Conservation (phyloP, 495 filamentous ascomycete genomes). For the Pseudomonodictys pantanalensis region DNA sequence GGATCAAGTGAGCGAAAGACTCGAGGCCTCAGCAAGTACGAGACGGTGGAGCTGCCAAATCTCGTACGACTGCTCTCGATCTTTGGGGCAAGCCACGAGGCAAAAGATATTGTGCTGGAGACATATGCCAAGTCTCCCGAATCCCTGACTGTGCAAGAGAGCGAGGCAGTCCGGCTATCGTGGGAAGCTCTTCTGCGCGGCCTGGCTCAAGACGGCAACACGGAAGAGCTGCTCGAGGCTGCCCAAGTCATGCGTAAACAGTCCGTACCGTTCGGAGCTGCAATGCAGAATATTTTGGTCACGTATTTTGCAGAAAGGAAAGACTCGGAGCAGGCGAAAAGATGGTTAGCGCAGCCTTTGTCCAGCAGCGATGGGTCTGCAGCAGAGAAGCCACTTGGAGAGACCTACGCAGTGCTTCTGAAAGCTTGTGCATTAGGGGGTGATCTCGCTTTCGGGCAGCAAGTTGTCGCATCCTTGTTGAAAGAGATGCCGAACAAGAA, state of each 20-base stretch:
- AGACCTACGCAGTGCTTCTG: constrained; percentile 36
- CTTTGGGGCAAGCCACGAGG: neutral
- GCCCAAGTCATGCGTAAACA: constrained; percentile 40
- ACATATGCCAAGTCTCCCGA: neutral
- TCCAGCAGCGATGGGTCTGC: neutral
- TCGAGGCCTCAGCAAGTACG: neutral
- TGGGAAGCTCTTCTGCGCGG: constrained; percentile 64
- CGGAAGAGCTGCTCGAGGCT: constrained; percentile 51
- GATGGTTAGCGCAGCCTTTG: constrained; percentile 64
- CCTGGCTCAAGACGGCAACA: constrained; percentile 61
- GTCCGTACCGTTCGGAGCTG: constrained; percentile 30
- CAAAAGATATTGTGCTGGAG: neutral
- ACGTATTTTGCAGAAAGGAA: constrained; percentile 39
- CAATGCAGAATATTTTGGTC: constrained; percentile 50
- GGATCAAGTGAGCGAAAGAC: too few species aligned
- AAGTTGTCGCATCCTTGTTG: constrained; percentile 59
- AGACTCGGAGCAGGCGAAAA: constrained; percentile 53
- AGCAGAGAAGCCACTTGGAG: neutral
- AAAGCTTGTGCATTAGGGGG: constrained; percentile 56
- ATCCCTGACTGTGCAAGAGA: neutral
- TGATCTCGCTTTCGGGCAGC: constrained; percentile 60
- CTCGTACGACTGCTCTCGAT: neutral
- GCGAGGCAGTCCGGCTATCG: constrained; percentile 12
- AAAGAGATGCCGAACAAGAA: constrained; percentile 49
- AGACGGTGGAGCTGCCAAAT: neutral